Percentiles rank a stretch among this genome's conserved stretches.
These are phyloP conservation scores for Hemisphaericaspora lyxosophila DNA, from an alignment of 1,139 yeast genomes.

Conservation along the genomic window DNA sequence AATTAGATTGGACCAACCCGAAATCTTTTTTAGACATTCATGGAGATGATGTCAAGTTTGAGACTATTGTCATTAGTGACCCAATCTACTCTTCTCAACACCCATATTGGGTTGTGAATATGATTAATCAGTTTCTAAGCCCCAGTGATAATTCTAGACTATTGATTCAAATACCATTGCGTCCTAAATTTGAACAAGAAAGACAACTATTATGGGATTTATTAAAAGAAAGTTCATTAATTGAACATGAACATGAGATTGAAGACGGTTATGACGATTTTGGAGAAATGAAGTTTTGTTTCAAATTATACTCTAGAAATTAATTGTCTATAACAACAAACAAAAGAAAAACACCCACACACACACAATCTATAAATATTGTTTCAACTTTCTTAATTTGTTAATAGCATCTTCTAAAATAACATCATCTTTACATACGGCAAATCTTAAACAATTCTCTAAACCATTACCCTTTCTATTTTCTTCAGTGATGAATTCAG, in stretches of 20 bases:
- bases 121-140: slow-evolving; percentile 50
- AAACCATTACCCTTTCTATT: slow-evolving; percentile 71
- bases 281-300: slow-evolving; percentile 67
- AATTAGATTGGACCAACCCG: slow-evolving; percentile 79
- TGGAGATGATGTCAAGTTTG: slow-evolving; percentile 32
- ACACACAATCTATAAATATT: slow-evolving; percentile 50
- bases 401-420: slow-evolving; percentile 78
- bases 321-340: not conserved
- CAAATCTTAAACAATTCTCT: slow-evolving; percentile 86
- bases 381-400: slow-evolving; percentile 66
- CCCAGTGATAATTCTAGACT: slow-evolving; percentile 29
- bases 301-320: slow-evolving; percentile 32
- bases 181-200: slow-evolving; percentile 66
- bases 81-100: slow-evolving; percentile 85
- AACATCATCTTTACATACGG: slow-evolving; percentile 89
- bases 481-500: slow-evolving; percentile 70
- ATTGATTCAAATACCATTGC: slow-evolving; percentile 71
- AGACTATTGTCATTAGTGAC: slow-evolving; percentile 73
- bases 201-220: slow-evolving; percentile 60
- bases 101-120: slow-evolving; percentile 67
- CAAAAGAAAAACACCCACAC: too few relatives aligned
- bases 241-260: slow-evolving; percentile 23
- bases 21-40: slow-evolving; percentile 27
- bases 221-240: slow-evolving; percentile 34
- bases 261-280: slow-evolving; percentile 84